Conservation (phyloP, 192 early-diverging fungal genomes). For the Linnemannia elongata region DNA sequence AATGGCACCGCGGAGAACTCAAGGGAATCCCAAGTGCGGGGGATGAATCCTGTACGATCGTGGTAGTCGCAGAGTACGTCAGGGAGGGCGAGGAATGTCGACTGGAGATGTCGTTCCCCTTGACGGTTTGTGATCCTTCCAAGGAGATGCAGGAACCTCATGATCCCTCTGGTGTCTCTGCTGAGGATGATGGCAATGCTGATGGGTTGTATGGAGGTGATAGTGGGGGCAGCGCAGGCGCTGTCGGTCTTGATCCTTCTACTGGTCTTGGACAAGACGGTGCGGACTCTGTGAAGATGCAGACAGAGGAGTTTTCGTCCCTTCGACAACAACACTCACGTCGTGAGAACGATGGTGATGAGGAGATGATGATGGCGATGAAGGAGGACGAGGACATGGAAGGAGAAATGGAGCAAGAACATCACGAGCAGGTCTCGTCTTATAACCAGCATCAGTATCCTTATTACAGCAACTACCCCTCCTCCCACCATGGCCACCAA, state of each 20-base stretch:
- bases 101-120: constrained; percentile 59
- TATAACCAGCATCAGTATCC: neutral
- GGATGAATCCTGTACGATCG: constrained; percentile 70
- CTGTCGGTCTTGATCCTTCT: neutral
- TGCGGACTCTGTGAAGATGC: neutral
- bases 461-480: neutral
- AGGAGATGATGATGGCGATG: neutral
- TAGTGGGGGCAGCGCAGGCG: neutral
- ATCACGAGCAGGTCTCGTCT: neutral
- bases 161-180: neutral
- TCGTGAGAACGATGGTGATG: constrained; percentile 25
- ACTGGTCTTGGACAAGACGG: neutral
- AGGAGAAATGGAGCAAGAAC: neutral
- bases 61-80: constrained; percentile 76
- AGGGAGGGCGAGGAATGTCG: constrained; percentile 64
- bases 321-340: neutral
- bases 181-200: neutral
- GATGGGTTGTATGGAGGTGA: neutral
- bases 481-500: neutral
- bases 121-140: constrained; percentile 56
- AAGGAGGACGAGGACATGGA: constrained; percentile 22
- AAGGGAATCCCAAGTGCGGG: constrained; percentile 72
- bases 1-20: constrained; percentile 80
- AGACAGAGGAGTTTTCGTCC: neutral
- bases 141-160: constrained; percentile 26